phyloP scores from a whole-genome alignment of 2,329 filamentous ascomycete genomes.

The Kalmusia sp. region DNA sequence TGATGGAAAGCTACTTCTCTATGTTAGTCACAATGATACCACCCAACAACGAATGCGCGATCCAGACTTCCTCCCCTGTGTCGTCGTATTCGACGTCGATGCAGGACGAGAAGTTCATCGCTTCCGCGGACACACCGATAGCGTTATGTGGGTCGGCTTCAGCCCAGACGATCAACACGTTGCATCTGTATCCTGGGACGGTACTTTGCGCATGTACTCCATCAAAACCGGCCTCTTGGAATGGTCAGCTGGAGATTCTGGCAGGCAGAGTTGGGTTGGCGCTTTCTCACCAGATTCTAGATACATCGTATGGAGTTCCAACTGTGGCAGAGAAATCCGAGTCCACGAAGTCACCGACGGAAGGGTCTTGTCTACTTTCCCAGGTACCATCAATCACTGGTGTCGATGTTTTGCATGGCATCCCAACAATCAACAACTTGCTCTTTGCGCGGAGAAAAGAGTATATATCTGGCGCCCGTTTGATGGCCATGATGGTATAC shows the following conservation, averaged over 20 bases:
- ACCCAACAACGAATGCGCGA: constrained; percentile 18
- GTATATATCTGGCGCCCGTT: constrained; percentile 33
- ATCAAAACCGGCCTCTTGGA: constrained; percentile 22
- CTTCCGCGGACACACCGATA: constrained; percentile 33
- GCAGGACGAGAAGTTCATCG: constrained; percentile 19
- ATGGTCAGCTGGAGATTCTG: constrained; percentile 26
- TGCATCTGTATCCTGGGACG: constrained; percentile 37
- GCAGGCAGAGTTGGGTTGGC: constrained; percentile 29
- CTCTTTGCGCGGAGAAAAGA: constrained; percentile 24
- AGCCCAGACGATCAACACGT: constrained; percentile 30
- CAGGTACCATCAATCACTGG: constrained; percentile 20
- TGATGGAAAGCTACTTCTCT: constrained; percentile 28
- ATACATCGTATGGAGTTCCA: constrained; percentile 31
- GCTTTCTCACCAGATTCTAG: constrained; percentile 35
- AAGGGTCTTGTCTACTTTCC: constrained; percentile 17
- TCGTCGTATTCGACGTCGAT: constrained; percentile 29
- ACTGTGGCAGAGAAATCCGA: constrained; percentile 18
- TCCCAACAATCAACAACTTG: constrained; percentile 28
- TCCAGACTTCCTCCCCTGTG: constrained; percentile 12
- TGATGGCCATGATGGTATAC: constrained; percentile 20
- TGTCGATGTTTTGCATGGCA: constrained; percentile 33
- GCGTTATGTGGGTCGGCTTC: constrained; percentile 34
- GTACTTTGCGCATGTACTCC: constrained; percentile 35
- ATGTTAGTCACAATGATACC: constrained; percentile 17
- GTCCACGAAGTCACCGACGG: constrained; percentile 28